Evolutionary conservation across 805 yeast genomes (phyloP), one percentile per base, ranked within the genome.

Genomic region (Myxozyma vanderwaltii): DNA sequence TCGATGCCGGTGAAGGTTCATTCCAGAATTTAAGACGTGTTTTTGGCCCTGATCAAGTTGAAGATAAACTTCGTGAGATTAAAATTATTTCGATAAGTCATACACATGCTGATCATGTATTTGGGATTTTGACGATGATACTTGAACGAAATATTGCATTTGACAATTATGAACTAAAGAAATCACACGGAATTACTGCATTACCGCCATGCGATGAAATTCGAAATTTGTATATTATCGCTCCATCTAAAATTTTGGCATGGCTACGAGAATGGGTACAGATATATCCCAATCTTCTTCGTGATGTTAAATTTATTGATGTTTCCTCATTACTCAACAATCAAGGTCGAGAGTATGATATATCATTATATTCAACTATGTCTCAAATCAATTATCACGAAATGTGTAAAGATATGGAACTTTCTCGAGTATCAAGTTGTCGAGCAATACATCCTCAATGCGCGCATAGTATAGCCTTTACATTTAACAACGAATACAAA

Each of bases 1-100:
- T 94, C 38, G 99, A 94, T 74, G 96, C 94, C n/a, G 99, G 99
- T 17, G 99, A 94, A 70, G 91, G 89, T 59, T 89, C 98, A 0
- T 68, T 86, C 23, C 96, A 96, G 1, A 75, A 88, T 0, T 72
- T 94, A 61, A 71, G 75, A 33, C 81, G 98, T 65, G 76, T 82
- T 57, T 83, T 83, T 62, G 85, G 85, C 0, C 75, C 77, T 8
- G 75, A 75, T 1, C 79, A 79, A 17, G 63, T 77, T 1, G 67
- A 68, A 1, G 68, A 70, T 23, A 72, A 87, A 1, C 77, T 91
- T 63, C 64, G 74, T 41, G 95, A 91, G 67, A 73, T 91, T 58
- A 75, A 80, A 33, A 58, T 89, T 54, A 76, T 92, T 21, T 88
- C 82, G 68, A 75, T 94, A 54, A 87, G 96, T 66, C 99, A 94